Base-by-base conservation (phyloP, 176 grass and related monocot species). In the Thalia dealbata region DNA sequence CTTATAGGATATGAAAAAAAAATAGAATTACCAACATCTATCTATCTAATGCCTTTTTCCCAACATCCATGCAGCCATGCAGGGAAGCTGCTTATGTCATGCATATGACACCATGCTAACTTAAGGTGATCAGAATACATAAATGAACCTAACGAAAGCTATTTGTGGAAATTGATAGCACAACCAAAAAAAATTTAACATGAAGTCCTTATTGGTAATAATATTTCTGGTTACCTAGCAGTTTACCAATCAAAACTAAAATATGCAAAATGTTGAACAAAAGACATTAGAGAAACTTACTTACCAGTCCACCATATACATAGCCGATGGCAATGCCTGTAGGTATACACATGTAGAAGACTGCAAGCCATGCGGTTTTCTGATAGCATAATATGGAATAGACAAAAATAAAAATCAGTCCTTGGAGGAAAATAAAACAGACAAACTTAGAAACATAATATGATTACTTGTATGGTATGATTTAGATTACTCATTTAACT, bases 321-420 rank as follows among this genome's bases (percentile, higher is more conserved):
- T 99, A 99, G 74, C 95, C 95, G 59, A 99, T 23, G 69, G 95
- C 95, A 75, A 99, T 85, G 43, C 95, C 95, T 76, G 90, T 91
- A 46, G 95, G 95, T 88, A 99, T 99, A 72, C 95, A 99, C 95
- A 99, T 99, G 85, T 99, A 99, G 83, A 99, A 99, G 83, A 91
- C 76, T 77, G 87, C 81, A 69, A 99, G 87, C 95, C 95, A 99
- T 83, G 74, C 79, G 61, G 95, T 99, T 99, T 99, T 99, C 95
- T 97, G 89, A 65, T 68, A 71, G 72, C 79, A 78, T 38, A 63
- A 72, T 60, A 80, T 67, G 52, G 28, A 84, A 76, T 18, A 84
- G 82, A 12, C 64, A 76, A 69, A 84, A 64, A 76, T 65, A 84
- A 64, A 69, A 66, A 61, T 78, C 35, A 26, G 50, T 78, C 54